Base-by-base conservation (phyloP, 345 rosid species). In the Limnanthes douglasii region DNA sequence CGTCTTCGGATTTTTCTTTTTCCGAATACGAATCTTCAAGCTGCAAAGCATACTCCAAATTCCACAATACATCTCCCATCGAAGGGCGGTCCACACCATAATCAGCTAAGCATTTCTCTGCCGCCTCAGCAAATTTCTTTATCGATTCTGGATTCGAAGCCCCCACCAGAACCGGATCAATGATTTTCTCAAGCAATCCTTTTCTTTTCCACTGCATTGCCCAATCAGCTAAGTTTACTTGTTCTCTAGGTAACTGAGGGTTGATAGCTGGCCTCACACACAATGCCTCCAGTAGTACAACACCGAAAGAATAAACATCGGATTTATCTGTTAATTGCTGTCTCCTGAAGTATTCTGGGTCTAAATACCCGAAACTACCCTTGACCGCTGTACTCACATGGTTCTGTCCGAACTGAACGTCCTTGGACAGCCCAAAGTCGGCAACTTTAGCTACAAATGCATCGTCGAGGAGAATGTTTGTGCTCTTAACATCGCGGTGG, bases 401-500 rank as follows among this genome's bases (percentile, higher is more conserved):
- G 37, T 68, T 72, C 31, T 81, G 86, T 10, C 84, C 88, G 46
- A 70, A 68, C 1, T 66, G 71, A 3, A 71, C 77, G 44, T 76
- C 88, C 53, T 81, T 81, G 5, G 93, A 81, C 13, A 81, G 65
- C 13, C 93, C 93, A 31, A 80, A 80, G 45, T 80, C 93, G 3
- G 93, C 68, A 3, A 80, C 93, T 39, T 80, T 80, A 19, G 93
- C 93, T 16, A 80, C 86, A 20, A 75, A 80, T 26, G 66, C 62
- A 20, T 76, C 83, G 2, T 80, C 93, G 1, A 81, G 88, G 38
- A 81, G 46, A 37, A 81, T 81, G 43, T 81, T 81, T 18, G 93
- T 81, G 13, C 78, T 73, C 59, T 81, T 81, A 10, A 81, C 93
- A 39, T 81, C 93, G 1, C 93, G 77, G 44, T 81, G 93, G 41